A percentile compares a stretch with the other conserved stretches of the same genome.
phyloP scores from a whole-genome alignment of 176 grass and related monocot genomes.

The Areca catechu region DNA sequence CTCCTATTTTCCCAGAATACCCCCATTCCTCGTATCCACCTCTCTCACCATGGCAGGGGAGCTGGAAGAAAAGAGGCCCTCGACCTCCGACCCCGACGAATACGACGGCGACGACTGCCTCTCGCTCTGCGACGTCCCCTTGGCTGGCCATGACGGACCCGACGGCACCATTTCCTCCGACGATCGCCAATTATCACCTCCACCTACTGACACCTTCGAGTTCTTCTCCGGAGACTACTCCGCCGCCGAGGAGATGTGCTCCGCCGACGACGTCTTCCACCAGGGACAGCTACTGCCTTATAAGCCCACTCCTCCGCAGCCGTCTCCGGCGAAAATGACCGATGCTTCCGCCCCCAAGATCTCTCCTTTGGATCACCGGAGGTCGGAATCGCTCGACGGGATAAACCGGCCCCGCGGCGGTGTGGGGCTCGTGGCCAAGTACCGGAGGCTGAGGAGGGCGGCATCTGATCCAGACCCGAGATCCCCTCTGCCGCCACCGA shows the following conservation, averaged over 20 bases:
- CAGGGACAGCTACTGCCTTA: slow-evolving; percentile 6
- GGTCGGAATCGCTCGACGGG: background rate
- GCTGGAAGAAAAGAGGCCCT: too few relatives aligned
- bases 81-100: too few relatives aligned
- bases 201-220: background rate
- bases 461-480: background rate
- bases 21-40: too few relatives aligned
- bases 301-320: background rate
- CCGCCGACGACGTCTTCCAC: slow-evolving; percentile 10
- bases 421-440: background rate
- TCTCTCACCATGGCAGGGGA: too few relatives aligned
- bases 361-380: background rate
- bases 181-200: background rate
- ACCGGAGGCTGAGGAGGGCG: background rate
- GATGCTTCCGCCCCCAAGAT: background rate
- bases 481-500: background rate
- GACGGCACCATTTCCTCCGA: background rate
- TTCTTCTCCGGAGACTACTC: background rate
- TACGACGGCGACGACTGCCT: background rate
- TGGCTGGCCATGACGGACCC: background rate
- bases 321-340: too few relatives aligned
- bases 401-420: background rate
- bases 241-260: slow-evolving; percentile 1
- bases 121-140: background rate
- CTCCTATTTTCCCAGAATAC: too few relatives aligned